Percentiles rank a stretch among this genome's conserved stretches.
phyloP scores from a whole-genome alignment of 2,329 filamentous ascomycete species.

The Penicillium freii region DNA sequence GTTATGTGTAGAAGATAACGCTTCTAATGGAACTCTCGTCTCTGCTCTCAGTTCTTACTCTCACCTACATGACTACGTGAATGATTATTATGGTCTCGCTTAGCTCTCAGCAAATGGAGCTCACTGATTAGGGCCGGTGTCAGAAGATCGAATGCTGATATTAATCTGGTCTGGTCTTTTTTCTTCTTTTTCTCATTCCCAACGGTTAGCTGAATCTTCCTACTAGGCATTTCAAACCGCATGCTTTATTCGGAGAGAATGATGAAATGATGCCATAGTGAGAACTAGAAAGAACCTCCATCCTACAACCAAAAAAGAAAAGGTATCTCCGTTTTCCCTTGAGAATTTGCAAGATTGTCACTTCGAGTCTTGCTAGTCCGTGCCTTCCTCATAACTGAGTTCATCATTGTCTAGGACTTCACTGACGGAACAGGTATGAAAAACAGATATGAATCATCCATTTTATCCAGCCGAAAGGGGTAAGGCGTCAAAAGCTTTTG shows the following conservation, averaged over 20 bases:
- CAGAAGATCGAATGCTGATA: not conserved
- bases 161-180: not conserved
- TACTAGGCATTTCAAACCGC: too few species aligned
- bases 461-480: too few species aligned
- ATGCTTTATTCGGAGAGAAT: not conserved
- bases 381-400: not conserved
- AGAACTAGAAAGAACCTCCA: not conserved
- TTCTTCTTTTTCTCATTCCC: not conserved
- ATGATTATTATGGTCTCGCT: not conserved
- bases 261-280: not conserved
- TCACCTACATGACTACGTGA: not conserved
- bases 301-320: not conserved
- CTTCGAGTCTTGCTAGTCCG: too few species aligned
- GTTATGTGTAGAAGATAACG: not conserved
- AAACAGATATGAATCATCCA: too few species aligned
- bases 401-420: not conserved
- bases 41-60: not conserved
- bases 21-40: not conserved
- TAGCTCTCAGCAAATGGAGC: not conserved
- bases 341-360: rapidly evolving
- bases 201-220: not conserved
- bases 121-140: not conserved
- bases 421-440: too few species aligned
- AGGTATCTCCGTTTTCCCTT: not conserved
- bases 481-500: too few species aligned